Percentiles rank a stretch among this genome's conserved stretches.
Conservation (phyloP, 1,284 basidiomycete genomes). For the Pholiota adiposa region DNA sequence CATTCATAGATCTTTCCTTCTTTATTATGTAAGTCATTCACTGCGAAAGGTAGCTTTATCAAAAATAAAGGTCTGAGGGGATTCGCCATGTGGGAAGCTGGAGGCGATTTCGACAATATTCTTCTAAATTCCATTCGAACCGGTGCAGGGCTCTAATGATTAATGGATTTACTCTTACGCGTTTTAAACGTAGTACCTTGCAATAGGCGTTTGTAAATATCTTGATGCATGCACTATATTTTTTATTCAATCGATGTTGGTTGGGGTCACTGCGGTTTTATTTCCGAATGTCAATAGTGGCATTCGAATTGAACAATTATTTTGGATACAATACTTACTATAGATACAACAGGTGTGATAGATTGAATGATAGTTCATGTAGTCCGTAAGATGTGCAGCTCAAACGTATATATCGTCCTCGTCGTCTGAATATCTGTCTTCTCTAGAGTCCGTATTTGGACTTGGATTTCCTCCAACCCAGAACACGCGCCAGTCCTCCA, state of each 20-base stretch:
- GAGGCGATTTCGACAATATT: conserved; percentile 54
- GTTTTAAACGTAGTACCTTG: too few species aligned
- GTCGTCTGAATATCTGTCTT: conserved; percentile 6
- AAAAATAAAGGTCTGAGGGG: conserved; percentile 47
- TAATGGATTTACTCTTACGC: too few species aligned
- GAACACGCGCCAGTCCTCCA: conserved; percentile 75
- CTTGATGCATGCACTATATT: background rate
- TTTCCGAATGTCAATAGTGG: background rate
- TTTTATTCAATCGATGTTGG: background rate
- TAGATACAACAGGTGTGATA: conserved; percentile 1
- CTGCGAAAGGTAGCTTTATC: conserved; percentile 61
- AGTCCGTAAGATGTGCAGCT: background rate
- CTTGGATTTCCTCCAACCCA: conserved; percentile 66
- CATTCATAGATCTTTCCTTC: conserved; percentile 10
- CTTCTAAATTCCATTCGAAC: conserved; percentile 53
- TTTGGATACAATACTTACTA: background rate
- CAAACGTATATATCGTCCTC: conserved; percentile 6
- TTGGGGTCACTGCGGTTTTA: too few species aligned
- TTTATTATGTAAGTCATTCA: conserved; percentile 45
- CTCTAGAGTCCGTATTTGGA: conserved; percentile 1
- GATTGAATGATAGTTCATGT: conserved; percentile 3
- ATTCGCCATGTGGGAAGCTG: conserved; percentile 63
- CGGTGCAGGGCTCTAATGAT: conserved; percentile 40
- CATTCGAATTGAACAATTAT: background rate
- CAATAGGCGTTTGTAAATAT: background rate